Evolutionary conservation across 352 stramenopile species (phyloP), one percentile per base, ranked within the genome.

Genomic region (Globisporangium middletonii): DNA sequence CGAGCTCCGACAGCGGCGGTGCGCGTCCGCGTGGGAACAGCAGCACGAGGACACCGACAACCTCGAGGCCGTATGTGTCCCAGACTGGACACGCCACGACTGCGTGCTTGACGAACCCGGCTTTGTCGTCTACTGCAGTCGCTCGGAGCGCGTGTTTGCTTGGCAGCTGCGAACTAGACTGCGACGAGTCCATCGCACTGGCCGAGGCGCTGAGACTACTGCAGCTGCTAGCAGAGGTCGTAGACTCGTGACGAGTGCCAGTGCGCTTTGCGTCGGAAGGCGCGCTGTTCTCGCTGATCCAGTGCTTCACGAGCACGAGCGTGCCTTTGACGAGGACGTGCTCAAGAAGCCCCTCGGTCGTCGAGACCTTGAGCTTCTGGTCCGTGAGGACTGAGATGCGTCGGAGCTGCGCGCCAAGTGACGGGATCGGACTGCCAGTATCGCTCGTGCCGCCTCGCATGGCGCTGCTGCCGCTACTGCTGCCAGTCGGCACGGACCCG

Each of bases 71-170:
- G 58, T 72, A 73, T 26, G 69, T 75, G 53, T 86, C 77, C 77
- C 79, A 92, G 26, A 92, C 79, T 0, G 81, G 81, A 46, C 78
- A 89, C 11, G 81, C 79, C 0, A 88, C 75, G 9, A 89, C 75
- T 1, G 81, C 60, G 50, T 87, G 72, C n/a, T 75, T 69, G 50
- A 64, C 74, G 62, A 92, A 89, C 0, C 74, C 72, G 26, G 83
- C 60, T 3, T 64, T 64, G 13, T 68, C 48, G 52, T 92, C 79
- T 0, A 77, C 75, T 0, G 58, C 68, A 18, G 64, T 63, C 12
- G 65, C 62, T 16, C 71, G 75, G 33, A 81, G 59, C 28, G 65
- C 66, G 55, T 84, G 69, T 19, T 68, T 72, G 46, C 26, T 8
- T 2, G 30, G 30, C 30, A 35, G 30, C 7, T 1, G 30, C 30